These are phyloP conservation scores for Trametes cinnabarina DNA, from an alignment of 768 basidiomycete genomes.

Conservation along the genomic window DNA sequence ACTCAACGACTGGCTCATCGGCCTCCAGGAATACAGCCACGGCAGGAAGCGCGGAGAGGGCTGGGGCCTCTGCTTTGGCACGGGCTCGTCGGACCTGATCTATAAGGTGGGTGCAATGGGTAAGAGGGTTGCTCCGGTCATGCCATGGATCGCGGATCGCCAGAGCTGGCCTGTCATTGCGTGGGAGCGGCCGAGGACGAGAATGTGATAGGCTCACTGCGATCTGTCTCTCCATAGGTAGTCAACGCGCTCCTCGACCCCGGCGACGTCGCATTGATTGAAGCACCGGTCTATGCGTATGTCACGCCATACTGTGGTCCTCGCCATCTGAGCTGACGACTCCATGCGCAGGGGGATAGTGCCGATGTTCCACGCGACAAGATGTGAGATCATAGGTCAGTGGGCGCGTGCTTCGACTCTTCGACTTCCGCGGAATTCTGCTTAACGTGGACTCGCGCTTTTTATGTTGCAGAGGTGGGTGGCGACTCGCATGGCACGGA, in stretches of 20 bases:
- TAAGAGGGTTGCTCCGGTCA: neutral
- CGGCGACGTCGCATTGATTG: slow-evolving; percentile 79
- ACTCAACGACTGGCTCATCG: slow-evolving; percentile 67
- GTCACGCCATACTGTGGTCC: neutral
- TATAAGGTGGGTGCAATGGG: slow-evolving; percentile 60
- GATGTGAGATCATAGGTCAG: slow-evolving; percentile 60
- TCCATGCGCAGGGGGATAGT: slow-evolving; percentile 53
- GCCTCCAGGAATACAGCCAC: slow-evolving; percentile 71
- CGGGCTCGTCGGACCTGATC: slow-evolving; percentile 87
- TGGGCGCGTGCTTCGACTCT: neutral
- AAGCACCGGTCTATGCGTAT: slow-evolving; percentile 78
- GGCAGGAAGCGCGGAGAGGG: slow-evolving; percentile 53
- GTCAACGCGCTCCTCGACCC: slow-evolving; percentile 68
- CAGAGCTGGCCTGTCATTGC: neutral
- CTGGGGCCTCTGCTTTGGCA: slow-evolving; percentile 78
- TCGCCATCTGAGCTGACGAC: slow-evolving; percentile 13
- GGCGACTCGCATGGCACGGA: slow-evolving; percentile 74
- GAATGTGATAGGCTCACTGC: neutral
- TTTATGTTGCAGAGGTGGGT: slow-evolving; percentile 57
- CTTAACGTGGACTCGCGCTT: neutral
- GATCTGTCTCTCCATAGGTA: slow-evolving; percentile 48
- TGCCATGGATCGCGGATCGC: neutral
- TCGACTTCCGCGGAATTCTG: neutral
- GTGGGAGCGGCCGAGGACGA: neutral
- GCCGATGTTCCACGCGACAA: slow-evolving; percentile 56